Base-by-base conservation (phyloP, 1,284 basidiomycete genomes). In the Stygiomarasmius scandens region DNA sequence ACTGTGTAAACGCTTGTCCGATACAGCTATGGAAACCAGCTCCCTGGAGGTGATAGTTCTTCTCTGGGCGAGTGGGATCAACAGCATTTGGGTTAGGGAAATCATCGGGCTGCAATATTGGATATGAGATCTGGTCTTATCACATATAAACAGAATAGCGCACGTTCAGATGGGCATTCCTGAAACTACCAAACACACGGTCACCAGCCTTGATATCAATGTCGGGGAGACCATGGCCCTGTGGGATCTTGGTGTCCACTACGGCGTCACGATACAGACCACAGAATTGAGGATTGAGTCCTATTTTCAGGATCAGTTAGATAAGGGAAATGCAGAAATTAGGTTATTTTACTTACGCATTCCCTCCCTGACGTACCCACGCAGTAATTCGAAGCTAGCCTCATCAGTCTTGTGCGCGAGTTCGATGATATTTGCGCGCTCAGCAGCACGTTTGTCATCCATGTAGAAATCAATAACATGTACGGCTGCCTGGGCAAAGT, bases 401-500 rank as follows among this genome's bases (percentile, higher is more conserved):
- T 62, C 54, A 56, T 78, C 77, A 4, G 71, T 67, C 25, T 66
- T 66, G 32, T 69, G 65, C 12, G 71, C 68, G 5, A 83, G 67
- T 41, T 70, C 56, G 19, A 75, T 53, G 38, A 86, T 77, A 36
- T 77, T 68, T 0, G 65, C 70, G 12, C 74, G 68, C 59, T 82
- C 76, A 46, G 70, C 64, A 10, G 66, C 66, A 19, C 71, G 74
- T 23, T 66, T 66, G 12, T 77, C 76, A 44, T 79, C 77, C 23
- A 87, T 67, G 68, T 83, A 87, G 66, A 84, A 85, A 64, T 86
- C 79, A 53, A 87, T 70, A 22, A 84, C 77, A 38, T 83, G 75
- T 38, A 74, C 67, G 56, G 74, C 71, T n/a, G n/a, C n/a, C n/a
- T n/a, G n/a, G n/a, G n/a, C n/a, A n/a, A n/a, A 20, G 70, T 73